Conservation (phyloP, 495 filamentous ascomycete genomes). For the Neurospora terricola region DNA sequence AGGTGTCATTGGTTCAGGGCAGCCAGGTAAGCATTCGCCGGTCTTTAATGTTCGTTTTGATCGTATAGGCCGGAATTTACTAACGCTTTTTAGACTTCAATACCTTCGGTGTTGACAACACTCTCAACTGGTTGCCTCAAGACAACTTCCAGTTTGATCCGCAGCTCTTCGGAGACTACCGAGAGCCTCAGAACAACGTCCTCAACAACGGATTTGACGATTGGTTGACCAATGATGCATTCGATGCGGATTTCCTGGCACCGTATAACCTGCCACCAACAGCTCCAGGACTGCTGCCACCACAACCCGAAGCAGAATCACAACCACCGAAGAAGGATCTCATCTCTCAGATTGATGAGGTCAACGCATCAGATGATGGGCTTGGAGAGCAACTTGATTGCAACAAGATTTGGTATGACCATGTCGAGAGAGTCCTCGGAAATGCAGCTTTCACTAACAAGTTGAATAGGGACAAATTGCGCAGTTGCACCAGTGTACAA, state of each 20-base stretch:
- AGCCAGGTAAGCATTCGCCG: constrained; percentile 11
- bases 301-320: neutral
- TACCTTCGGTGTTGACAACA: constrained; percentile 17
- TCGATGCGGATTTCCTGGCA: constrained; percentile 65
- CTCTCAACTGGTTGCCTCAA: constrained; percentile 73
- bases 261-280: constrained; percentile 58
- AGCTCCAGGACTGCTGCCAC: constrained; percentile 20
- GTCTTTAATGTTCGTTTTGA: neutral
- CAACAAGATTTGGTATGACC: constrained; percentile 82
- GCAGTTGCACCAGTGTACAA: constrained; percentile 76
- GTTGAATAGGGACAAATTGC: constrained; percentile 71
- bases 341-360: constrained; percentile 61
- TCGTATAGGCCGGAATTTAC: neutral
- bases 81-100: constrained; percentile 2
- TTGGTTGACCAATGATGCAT: constrained; percentile 54
- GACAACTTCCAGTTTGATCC: constrained; percentile 88
- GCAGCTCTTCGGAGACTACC: constrained; percentile 83
- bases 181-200: constrained; percentile 75
- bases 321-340: constrained; percentile 52
- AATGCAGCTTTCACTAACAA: constrained; percentile 10
- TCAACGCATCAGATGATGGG: constrained; percentile 60
- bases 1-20: constrained; percentile 15
- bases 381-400: constrained; percentile 57
- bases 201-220: constrained; percentile 26
- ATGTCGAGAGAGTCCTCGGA: constrained; percentile 3